Evolutionary conservation across 352 stramenopile species (phyloP).

Genomic region (Nothophytophthora sp.): DNA sequence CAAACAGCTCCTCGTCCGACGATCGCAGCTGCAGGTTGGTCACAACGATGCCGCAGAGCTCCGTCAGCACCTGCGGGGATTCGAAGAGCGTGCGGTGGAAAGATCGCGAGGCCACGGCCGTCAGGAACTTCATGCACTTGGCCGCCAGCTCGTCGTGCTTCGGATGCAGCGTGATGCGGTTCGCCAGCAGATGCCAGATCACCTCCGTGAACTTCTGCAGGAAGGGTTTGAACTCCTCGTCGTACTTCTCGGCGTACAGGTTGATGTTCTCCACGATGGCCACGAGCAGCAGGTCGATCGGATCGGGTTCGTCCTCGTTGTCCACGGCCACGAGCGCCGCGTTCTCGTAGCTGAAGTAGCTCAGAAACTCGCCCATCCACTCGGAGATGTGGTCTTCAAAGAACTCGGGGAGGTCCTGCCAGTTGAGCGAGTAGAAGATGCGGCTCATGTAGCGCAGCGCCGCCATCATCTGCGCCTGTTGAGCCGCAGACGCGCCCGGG

Average conservation of each 20-base stretch:
- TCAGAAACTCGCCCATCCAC: slow-evolving; percentile 97
- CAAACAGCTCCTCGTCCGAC: slow-evolving; percentile 97
- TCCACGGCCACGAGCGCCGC: slow-evolving; percentile 87
- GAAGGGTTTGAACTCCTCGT: slow-evolving; percentile 98
- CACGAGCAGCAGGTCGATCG: slow-evolving; percentile 93
- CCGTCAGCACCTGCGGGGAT: slow-evolving; percentile 65
- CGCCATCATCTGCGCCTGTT: slow-evolving; percentile 75
- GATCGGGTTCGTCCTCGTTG: slow-evolving; percentile 92
- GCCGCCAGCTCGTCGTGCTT: slow-evolving; percentile 97
- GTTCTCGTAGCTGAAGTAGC: slow-evolving; percentile 96
- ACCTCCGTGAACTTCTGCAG: slow-evolving; percentile 93
- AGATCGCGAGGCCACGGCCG: slow-evolving; percentile 93
- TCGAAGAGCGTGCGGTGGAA: slow-evolving; percentile 93
- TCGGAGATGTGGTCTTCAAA: slow-evolving; percentile 98
- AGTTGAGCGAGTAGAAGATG: slow-evolving; percentile 99
- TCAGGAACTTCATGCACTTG: slow-evolving; percentile 98
- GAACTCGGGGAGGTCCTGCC: slow-evolving; percentile 98
- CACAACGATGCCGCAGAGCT: slow-evolving; percentile 98
- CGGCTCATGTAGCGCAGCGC: slow-evolving; percentile 93
- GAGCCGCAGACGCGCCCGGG: slow-evolving; percentile 31
- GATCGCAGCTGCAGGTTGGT: slow-evolving; percentile 98
- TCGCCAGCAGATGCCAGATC: slow-evolving; percentile 80
- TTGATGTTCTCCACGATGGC: slow-evolving; percentile 98
- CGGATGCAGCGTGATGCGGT: slow-evolving; percentile 69
- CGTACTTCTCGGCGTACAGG: slow-evolving; percentile 98